Conservation (phyloP, 208 protist genomes). For the Trichomonas gallinae region DNA sequence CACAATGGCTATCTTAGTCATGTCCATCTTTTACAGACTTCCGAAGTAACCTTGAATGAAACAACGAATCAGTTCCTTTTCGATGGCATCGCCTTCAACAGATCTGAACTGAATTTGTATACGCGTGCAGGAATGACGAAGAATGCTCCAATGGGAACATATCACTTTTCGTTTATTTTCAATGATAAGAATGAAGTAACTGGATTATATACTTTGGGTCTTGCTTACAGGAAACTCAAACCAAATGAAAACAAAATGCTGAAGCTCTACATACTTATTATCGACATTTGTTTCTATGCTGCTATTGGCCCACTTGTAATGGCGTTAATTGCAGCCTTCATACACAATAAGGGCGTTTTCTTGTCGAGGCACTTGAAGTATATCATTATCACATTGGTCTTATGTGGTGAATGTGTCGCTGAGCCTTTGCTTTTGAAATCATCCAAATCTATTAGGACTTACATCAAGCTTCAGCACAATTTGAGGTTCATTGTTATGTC, state of each 20-base stretch:
- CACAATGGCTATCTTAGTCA: not conserved
- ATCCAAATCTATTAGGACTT: not conserved
- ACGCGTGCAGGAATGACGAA: not conserved
- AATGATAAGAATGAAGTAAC: not conserved
- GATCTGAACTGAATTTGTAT: not conserved
- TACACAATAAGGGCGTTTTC: not conserved
- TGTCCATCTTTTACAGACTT: not conserved
- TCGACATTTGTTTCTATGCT: not conserved
- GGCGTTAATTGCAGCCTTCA: not conserved
- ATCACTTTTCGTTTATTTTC: not conserved
- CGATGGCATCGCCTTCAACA: not conserved
- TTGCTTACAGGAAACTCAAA: not conserved
- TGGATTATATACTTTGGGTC: not conserved
- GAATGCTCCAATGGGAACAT: not conserved
- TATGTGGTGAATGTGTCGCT: not conserved
- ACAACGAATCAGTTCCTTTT: not conserved
- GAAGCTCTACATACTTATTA: not conserved
- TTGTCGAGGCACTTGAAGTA: not conserved
- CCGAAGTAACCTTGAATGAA: not conserved
- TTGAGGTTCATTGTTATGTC: not conserved
- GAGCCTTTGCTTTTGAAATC: not conserved
- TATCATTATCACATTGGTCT: not conserved
- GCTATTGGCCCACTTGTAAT: not conserved
- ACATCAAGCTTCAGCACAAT: not conserved
- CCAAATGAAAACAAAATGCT: not conserved